Percentiles rank a stretch among this genome's conserved stretches.
Evolutionary conservation across 305 asterid species (phyloP).

Genomic region (Ajuga reptans): DNA sequence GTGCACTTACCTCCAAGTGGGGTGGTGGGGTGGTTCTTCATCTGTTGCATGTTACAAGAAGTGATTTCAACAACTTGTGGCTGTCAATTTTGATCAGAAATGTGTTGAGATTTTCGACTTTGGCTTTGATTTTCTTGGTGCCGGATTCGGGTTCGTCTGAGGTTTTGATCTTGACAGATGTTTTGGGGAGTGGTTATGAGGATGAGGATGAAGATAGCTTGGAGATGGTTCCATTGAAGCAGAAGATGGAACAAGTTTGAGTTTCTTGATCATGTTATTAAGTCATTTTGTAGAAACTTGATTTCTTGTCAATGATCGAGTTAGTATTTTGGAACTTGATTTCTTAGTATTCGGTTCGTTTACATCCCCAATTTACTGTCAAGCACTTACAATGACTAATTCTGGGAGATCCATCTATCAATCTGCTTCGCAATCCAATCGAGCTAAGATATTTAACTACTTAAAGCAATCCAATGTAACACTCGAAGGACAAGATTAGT

Average conservation of each 20-base stretch:
- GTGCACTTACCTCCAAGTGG: constrained; percentile 42
- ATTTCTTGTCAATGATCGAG: too few species aligned
- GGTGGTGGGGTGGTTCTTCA: constrained; percentile 48
- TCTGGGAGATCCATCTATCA: too few species aligned
- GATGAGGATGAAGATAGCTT: constrained; percentile 30
- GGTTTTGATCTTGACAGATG: constrained; percentile 14
- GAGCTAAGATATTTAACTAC: too few species aligned
- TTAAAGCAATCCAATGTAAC: too few species aligned
- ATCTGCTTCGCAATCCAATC: too few species aligned
- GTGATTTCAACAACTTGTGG: constrained; percentile 52
- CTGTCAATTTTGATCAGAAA: constrained; percentile 38
- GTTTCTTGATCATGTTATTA: not conserved
- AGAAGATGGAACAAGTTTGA: constrained; percentile 23
- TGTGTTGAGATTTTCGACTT: constrained; percentile 34
- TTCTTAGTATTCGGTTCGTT: too few species aligned
- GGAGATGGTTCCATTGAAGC: constrained; percentile 44
- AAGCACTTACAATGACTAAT: too few species aligned
- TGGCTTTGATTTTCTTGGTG: constrained; percentile 37
- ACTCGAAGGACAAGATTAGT: too few species aligned
- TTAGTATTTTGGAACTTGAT: too few species aligned
- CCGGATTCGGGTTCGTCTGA: constrained; percentile 30
- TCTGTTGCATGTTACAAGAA: constrained; percentile 43
- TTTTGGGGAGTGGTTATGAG: not conserved
- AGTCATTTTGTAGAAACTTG: not conserved
- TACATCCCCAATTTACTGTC: too few species aligned